Percentiles rank a stretch among this genome's conserved stretches.
Evolutionary conservation across 768 basidiomycete genomes (phyloP).

Genomic region (Tricholoma saponaceum): DNA sequence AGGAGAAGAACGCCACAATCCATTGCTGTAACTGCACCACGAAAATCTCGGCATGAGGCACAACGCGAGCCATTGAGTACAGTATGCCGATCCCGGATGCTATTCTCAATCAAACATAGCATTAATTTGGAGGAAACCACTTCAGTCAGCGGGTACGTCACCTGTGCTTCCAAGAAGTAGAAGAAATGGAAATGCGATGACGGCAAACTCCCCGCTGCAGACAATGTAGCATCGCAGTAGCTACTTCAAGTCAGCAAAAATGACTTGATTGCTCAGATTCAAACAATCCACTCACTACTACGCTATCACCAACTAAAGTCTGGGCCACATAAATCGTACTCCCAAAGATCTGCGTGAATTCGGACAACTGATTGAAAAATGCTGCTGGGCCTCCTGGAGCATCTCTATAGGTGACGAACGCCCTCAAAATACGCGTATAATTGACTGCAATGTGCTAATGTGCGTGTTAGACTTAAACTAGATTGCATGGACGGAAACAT

Average conservation of each 20-base stretch:
- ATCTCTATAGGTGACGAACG: constrained; percentile 26
- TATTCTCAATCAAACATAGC: constrained; percentile 3
- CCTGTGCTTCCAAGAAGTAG: constrained; percentile 28
- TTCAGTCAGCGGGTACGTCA: constrained; percentile 6
- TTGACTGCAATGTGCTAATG: constrained; percentile 33
- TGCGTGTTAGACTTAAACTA: neutral
- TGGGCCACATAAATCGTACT: constrained; percentile 33
- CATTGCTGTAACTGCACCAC: constrained; percentile 27
- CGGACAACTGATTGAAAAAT: constrained; percentile 29
- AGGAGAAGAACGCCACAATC: constrained; percentile 35
- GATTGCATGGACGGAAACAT: neutral
- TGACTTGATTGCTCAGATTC: neutral
- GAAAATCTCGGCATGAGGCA: constrained; percentile 27
- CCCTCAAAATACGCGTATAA: constrained; percentile 29
- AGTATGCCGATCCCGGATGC: constrained; percentile 27
- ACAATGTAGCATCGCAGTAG: constrained; percentile 23
- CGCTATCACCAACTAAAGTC: constrained; percentile 33
- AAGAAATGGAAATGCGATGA: constrained; percentile 23
- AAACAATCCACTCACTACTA: constrained; percentile 24
- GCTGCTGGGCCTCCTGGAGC: constrained; percentile 23
- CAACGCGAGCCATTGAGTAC: constrained; percentile 25
- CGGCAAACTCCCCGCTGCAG: constrained; percentile 20
- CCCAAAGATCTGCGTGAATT: constrained; percentile 33
- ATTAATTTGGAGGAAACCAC: neutral
- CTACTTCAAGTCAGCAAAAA: neutral